phyloP scores from a whole-genome alignment of 345 rosid genomes.

The Pugionium dolabratum region DNA sequence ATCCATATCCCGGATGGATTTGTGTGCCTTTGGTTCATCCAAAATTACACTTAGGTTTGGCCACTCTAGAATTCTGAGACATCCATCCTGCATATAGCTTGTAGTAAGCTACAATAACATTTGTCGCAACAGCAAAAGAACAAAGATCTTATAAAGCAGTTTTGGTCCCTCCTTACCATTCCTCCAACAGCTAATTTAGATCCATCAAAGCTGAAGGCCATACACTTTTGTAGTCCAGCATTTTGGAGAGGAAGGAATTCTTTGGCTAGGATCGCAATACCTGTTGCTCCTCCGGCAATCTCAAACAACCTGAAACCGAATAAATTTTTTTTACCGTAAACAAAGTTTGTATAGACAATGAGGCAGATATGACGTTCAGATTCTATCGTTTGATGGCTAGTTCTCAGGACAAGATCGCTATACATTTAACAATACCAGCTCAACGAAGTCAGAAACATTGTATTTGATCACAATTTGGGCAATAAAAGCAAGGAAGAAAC shows the following conservation, averaged over 20 bases:
- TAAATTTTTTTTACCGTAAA: conserved; percentile 3
- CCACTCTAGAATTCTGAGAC: conserved; percentile 87
- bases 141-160: not conserved
- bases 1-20: conserved; percentile 82
- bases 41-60: conserved; percentile 65
- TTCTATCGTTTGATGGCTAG: not conserved
- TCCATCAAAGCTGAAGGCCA: conserved; percentile 88
- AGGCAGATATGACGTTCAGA: not conserved
- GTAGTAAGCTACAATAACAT: conserved; percentile 18
- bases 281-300: conserved; percentile 50
- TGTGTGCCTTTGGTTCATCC: conserved; percentile 84
- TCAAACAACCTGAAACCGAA: conserved; percentile 68
- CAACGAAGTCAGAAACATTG: conserved; percentile 15
- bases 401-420: conserved; percentile 4
- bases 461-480: not conserved
- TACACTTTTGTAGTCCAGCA: conserved; percentile 77
- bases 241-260: conserved; percentile 60
- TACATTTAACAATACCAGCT: conserved; percentile 2
- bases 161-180: conserved; percentile 54
- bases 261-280: conserved; percentile 54
- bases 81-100: conserved; percentile 67
- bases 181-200: conserved; percentile 87
- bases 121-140: not conserved
- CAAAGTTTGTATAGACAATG: conserved; percentile 12
- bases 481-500: conserved; percentile 28